Evolutionary conservation across 139 green algal species (phyloP).

Genomic region (Picochlorum sp.): DNA sequence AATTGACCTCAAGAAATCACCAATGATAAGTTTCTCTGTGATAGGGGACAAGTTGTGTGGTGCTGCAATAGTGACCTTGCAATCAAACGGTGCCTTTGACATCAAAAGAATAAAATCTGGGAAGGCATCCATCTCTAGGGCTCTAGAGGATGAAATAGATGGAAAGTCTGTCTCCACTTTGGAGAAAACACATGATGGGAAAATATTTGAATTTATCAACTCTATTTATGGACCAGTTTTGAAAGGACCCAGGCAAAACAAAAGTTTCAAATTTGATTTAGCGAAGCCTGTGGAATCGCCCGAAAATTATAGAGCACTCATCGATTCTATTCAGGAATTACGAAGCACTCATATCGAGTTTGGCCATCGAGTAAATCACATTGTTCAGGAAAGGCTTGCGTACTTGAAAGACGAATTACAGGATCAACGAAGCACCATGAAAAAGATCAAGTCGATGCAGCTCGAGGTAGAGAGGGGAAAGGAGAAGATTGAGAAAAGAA

Average conservation of each 20-base stretch:
- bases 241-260: neutral
- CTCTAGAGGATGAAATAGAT: no score
- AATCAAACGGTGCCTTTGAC: neutral
- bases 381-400: conserved; percentile 20
- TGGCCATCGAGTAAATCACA: conserved; percentile 23
- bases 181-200: no score
- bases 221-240: neutral
- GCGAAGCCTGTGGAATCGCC: neutral
- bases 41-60: conserved; percentile 23
- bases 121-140: no score
- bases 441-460: no score
- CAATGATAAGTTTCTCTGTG: neutral
- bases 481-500: no score
- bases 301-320: conserved; percentile 8
- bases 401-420: no score
- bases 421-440: no score
- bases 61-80: conserved; percentile 10
- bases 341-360: conserved; percentile 31
- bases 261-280: neutral
- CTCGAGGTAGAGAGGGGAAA: no score
- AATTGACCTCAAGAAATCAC: neutral
- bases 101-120: conserved; percentile 2
- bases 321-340: conserved; percentile 7
- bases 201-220: neutral
- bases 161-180: no score